phyloP scores from a whole-genome alignment of 1,139 yeast species.

The Nadsonia starkeyi-henricii region DNA sequence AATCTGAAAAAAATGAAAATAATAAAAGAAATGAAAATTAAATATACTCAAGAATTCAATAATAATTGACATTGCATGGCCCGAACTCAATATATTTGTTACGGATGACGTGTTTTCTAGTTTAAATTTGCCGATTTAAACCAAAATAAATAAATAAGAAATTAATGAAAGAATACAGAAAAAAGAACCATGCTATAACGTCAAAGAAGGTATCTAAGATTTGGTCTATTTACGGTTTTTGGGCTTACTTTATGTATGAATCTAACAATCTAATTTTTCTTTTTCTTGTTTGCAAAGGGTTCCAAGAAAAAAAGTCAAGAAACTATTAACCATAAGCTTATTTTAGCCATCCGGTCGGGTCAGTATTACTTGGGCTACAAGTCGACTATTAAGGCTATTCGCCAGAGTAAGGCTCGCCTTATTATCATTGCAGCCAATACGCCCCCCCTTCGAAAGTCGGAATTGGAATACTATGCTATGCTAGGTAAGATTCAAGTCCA shows the following conservation, averaged over 20 bases:
- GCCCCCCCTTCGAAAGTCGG: slow-evolving; percentile 99
- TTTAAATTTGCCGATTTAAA: no score
- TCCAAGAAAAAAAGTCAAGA: slow-evolving; percentile 60
- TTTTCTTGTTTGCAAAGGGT: neutral
- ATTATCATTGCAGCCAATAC: slow-evolving; percentile 98
- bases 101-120: no score
- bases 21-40: no score
- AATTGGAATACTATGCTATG: slow-evolving; percentile 99
- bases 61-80: no score
- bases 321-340: slow-evolving; percentile 95
- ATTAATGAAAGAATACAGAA: no score
- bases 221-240: slow-evolving; percentile 2
- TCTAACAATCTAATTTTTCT: slow-evolving; percentile 2
- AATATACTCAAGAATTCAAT: no score
- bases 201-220: slow-evolving; percentile 1
- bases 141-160: no score
- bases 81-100: no score
- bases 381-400: slow-evolving; percentile 95
- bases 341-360: slow-evolving; percentile 97
- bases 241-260: slow-evolving; percentile 1
- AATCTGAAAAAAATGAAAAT: no score
- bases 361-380: slow-evolving; percentile 99
- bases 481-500: slow-evolving; percentile 96
- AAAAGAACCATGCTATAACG: no score
- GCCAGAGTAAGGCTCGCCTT: slow-evolving; percentile 98